Percentiles rank a stretch among this genome's conserved stretches.
Evolutionary conservation across 352 stramenopile genomes (phyloP).

Genomic region (Globisporangium orthogonon): DNA sequence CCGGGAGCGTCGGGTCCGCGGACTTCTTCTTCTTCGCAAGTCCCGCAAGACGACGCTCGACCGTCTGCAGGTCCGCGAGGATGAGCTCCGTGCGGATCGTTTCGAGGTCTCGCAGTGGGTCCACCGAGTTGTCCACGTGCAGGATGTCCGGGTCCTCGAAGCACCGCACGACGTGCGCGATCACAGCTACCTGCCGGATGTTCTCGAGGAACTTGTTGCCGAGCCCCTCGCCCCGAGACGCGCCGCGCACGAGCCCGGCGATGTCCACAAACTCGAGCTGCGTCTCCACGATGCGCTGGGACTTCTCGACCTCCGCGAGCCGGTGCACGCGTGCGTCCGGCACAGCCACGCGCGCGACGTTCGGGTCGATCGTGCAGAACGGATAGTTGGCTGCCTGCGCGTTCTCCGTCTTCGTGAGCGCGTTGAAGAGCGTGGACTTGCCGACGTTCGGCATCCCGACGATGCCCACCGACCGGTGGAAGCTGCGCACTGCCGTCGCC

Average conservation of each 20-base stretch:
- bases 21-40: constrained; percentile 82
- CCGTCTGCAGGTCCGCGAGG: constrained; percentile 83
- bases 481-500: constrained; percentile 19
- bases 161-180: constrained; percentile 92
- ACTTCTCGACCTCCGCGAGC: constrained; percentile 67
- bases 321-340: constrained; percentile 53
- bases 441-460: constrained; percentile 88
- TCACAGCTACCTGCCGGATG: constrained; percentile 81
- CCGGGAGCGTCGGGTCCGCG: constrained; percentile 41
- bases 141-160: constrained; percentile 98
- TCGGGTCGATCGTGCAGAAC: constrained; percentile 88
- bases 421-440: constrained; percentile 88
- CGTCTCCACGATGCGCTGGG: constrained; percentile 66
- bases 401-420: constrained; percentile 80
- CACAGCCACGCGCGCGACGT: constrained; percentile 72
- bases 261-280: constrained; percentile 88
- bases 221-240: constrained; percentile 75
- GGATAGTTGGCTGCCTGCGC: constrained; percentile 85
- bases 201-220: constrained; percentile 87
- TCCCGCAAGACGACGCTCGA: constrained; percentile 58
- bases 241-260: constrained; percentile 74
- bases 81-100: constrained; percentile 98
- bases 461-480: constrained; percentile 83
- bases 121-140: constrained; percentile 94
- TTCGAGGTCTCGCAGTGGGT: constrained; percentile 96